phyloP scores from a whole-genome alignment of 148 eudicot genomes.

The Amaranthus cruentus region DNA sequence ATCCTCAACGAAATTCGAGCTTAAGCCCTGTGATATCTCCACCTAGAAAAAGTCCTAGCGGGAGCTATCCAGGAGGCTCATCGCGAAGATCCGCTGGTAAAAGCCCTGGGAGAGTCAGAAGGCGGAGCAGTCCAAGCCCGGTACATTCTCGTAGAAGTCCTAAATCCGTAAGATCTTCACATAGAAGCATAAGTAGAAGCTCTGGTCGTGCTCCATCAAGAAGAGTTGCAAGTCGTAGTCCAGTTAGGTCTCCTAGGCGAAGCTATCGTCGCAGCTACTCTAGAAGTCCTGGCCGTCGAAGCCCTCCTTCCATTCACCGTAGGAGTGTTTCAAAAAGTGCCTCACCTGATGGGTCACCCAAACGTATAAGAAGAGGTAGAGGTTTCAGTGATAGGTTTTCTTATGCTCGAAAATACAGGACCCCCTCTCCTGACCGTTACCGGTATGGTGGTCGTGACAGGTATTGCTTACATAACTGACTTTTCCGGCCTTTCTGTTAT shows the following conservation, averaged over 20 bases:
- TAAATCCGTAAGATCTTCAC: conserved; percentile 53
- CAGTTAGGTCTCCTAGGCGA: conserved; percentile 53
- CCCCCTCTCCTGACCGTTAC: conserved; percentile 78
- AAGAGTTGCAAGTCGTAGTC: conserved; percentile 34
- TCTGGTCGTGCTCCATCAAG: conserved; percentile 40
- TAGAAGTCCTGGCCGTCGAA: conserved; percentile 36
- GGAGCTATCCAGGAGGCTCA: conserved; percentile 50
- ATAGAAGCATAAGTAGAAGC: conserved; percentile 67
- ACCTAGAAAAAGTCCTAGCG: conserved; percentile 42
- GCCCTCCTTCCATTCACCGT: conserved; percentile 41
- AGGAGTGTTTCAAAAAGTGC: conserved; percentile 76
- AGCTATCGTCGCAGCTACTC: conserved; percentile 60
- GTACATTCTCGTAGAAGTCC: conserved; percentile 31
- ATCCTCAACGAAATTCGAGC: conserved; percentile 34
- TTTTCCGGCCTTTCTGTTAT: background rate
- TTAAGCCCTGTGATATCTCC: conserved; percentile 51
- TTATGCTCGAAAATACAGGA: conserved; percentile 71
- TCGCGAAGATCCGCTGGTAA: conserved; percentile 46
- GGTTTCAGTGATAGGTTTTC: conserved; percentile 82
- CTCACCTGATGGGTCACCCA: conserved; percentile 67
- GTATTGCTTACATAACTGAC: conserved; percentile 23
- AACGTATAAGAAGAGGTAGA: conserved; percentile 77
- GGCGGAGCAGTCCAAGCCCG: conserved; percentile 25
- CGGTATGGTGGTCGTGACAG: conserved; percentile 81
- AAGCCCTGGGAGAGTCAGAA: conserved; percentile 39